These are phyloP conservation scores for Senecio squalidus DNA, from an alignment of 140 eudicot species.

Conservation along the genomic window DNA sequence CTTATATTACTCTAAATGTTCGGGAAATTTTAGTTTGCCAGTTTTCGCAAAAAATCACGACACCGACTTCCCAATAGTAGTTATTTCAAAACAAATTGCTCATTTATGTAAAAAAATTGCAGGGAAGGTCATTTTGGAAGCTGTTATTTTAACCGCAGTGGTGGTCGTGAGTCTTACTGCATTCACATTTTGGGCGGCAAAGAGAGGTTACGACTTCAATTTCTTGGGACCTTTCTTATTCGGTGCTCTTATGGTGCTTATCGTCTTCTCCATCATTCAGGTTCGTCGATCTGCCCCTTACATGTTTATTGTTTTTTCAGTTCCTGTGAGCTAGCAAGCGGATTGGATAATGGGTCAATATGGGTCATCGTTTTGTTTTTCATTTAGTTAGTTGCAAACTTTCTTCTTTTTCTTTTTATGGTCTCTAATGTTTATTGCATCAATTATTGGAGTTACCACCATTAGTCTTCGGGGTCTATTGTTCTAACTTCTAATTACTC, in stretches of 20 bases:
- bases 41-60: neutral
- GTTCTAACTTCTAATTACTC: too few relatives aligned
- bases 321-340: too few relatives aligned
- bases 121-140: conserved; percentile 82
- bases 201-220: conserved; percentile 78
- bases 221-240: conserved; percentile 91
- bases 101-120: conserved; percentile 8
- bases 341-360: too few relatives aligned
- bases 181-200: conserved; percentile 97
- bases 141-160: conserved; percentile 65
- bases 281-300: conserved; percentile 20
- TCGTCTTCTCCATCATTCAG: conserved; percentile 75
- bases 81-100: neutral
- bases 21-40: neutral
- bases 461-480: neutral
- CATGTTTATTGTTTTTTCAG: neutral
- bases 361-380: too few relatives aligned
- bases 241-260: conserved; percentile 68
- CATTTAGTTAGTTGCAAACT: too few relatives aligned
- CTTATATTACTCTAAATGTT: too few relatives aligned
- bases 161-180: conserved; percentile 82
- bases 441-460: too few relatives aligned
- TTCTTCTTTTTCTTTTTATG: too few relatives aligned
- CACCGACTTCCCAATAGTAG: too few relatives aligned
- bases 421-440: neutral